These are phyloP conservation scores for Udeniomyces megalosporus DNA, from an alignment of 768 basidiomycete species.

Conservation along the genomic window DNA sequence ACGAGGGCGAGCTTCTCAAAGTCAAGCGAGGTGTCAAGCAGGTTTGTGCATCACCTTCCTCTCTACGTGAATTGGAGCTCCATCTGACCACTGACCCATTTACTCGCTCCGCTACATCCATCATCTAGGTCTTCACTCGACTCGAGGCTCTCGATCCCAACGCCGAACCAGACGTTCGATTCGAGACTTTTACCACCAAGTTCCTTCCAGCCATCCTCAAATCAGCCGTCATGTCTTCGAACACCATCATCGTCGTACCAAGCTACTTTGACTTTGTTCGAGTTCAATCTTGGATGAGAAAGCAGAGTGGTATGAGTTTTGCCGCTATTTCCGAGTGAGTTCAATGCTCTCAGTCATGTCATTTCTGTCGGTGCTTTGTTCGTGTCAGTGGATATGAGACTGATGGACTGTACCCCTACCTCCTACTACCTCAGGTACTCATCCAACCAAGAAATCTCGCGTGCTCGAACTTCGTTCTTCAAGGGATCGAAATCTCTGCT, in stretches of 20 bases:
- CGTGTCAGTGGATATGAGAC: no score
- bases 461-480: constrained; percentile 87
- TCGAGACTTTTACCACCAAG: constrained; percentile 73
- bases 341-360: not conserved
- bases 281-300: constrained; percentile 69
- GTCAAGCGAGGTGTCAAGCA: constrained; percentile 74
- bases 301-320: constrained; percentile 52
- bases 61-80: no score
- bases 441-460: constrained; percentile 80
- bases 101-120: no score
- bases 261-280: constrained; percentile 95
- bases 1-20: constrained; percentile 44
- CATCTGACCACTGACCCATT: not conserved
- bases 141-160: constrained; percentile 55
- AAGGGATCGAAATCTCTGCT: constrained; percentile 68
- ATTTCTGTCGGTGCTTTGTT: not conserved
- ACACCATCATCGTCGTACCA: constrained; percentile 76
- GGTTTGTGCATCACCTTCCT: constrained; percentile 32
- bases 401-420: not conserved
- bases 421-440: constrained; percentile 49
- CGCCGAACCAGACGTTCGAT: constrained; percentile 73
- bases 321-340: constrained; percentile 77
- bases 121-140: constrained; percentile 47
- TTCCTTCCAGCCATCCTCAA: constrained; percentile 68
- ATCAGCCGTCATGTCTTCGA: constrained; percentile 81